Base-by-base conservation (phyloP, 495 filamentous ascomycete genomes). In the Neurospora hispaniola region DNA sequence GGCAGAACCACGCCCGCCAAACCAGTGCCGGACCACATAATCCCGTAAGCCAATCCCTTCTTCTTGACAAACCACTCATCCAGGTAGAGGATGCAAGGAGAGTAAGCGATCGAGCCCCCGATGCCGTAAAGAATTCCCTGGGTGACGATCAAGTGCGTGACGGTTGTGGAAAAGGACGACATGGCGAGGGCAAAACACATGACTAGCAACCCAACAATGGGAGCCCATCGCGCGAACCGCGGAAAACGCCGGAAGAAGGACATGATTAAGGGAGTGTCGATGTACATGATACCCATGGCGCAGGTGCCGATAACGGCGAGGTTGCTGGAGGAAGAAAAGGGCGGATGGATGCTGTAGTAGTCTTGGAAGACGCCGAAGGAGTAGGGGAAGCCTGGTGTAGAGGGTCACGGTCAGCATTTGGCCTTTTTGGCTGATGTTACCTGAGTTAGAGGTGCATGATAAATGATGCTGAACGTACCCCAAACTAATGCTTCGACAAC, bases 401-500 rank as follows among this genome's bases (percentile, higher is more conserved):
- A 5, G 20, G 42, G 74, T 75, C 35, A 20, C 16, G 40, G 66
- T 41, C 20, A 66, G 73, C 16, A 14, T 46, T 23, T 31, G 71
- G 23, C 46, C 27, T 31, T 31, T 66, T 39, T 43, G 46, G 43
- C 18, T 44, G 7, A 54, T 59, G 48, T 27, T 23, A 12, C 23
- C 12, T 46, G 43, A 31, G 20, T 20, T 46, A 20, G 4, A 70
- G 7, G 1, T 38, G 35, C 35, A 8, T 8, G 69, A 40, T 43
- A 69, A 38, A 31, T 73, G 31, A 62, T 9, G 44, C 42, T 5
- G 20, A 41, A 77, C 81, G 75, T 78, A 89, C 89, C 90, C 90
- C 89, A 92, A 31, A 90, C 81, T 12, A 92, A 78, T n/a, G 82
- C 86, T 75, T 93, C 90, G 39, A 92, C 80, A 71, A 88, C 78